A percentile compares a stretch with the other conserved stretches of the same genome.
Conservation (phyloP, 116 monocot species). For the Iris pallida region DNA sequence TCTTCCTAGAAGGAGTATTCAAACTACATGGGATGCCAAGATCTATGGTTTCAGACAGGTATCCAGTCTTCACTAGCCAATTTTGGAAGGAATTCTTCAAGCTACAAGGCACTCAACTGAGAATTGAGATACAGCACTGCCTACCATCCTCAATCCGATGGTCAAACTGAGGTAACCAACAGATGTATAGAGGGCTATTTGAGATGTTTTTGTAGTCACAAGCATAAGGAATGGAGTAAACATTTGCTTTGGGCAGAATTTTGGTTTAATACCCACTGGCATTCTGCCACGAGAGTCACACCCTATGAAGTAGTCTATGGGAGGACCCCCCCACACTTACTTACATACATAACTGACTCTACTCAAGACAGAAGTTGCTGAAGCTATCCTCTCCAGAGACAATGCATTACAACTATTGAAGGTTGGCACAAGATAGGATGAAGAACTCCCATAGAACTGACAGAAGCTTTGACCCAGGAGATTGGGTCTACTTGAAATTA, state of each 20-base stretch:
- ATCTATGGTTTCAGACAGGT: too few species aligned
- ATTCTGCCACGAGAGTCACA: not conserved
- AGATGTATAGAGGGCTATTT: not conserved
- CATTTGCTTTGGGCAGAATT: not conserved
- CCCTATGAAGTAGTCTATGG: slow-evolving; percentile 8
- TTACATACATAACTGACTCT: too few species aligned
- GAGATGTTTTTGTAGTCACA: not conserved
- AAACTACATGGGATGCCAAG: slow-evolving; percentile 6
- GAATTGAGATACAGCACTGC: not conserved
- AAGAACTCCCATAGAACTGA: too few species aligned
- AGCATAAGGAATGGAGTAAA: not conserved
- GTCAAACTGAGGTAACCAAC: not conserved
- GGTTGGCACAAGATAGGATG: too few species aligned
- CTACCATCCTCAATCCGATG: slow-evolving; percentile 5
- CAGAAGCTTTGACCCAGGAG: too few species aligned
- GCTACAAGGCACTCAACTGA: not conserved
- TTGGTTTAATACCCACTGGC: not conserved
- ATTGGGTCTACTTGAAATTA: too few species aligned
- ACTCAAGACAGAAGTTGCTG: too few species aligned
- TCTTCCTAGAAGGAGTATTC: not conserved
- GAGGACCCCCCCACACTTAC: not conserved
- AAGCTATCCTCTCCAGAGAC: too few species aligned
- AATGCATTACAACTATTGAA: too few species aligned
- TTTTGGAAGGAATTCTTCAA: slow-evolving; percentile 3
- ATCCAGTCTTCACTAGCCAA: not conserved